Conservation (phyloP, 2,329 filamentous ascomycete species). For the Botryotinia calthae region DNA sequence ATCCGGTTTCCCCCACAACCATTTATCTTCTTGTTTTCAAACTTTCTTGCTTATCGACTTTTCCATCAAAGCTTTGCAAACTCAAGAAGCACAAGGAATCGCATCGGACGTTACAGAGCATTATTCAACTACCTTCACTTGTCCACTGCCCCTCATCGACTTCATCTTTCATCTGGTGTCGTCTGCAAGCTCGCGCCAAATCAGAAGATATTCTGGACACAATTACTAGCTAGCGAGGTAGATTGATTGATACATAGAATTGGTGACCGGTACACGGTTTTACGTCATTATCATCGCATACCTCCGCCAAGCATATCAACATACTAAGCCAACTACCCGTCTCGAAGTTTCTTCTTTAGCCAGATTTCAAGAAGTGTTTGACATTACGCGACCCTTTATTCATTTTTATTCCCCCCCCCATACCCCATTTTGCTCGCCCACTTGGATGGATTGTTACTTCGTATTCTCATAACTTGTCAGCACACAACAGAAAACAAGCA, state of each 20-base stretch:
- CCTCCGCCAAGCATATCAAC: neutral
- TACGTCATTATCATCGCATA: constrained; percentile 12
- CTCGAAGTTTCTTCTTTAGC: neutral
- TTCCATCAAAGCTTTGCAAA: neutral
- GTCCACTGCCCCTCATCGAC: neutral
- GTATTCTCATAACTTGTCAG: neutral
- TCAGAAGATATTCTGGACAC: neutral
- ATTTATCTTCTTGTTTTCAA: neutral
- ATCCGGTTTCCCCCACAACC: constrained; percentile 21
- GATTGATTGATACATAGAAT: neutral
- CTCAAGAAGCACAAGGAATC: neutral
- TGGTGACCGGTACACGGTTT: neutral
- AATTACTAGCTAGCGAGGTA: neutral
- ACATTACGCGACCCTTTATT: neutral
- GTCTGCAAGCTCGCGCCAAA: neutral
- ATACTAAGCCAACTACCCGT: neutral
- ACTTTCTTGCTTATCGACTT: constrained; percentile 9
- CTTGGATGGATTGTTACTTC: neutral
- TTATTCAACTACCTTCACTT: neutral
- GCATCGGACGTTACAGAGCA: neutral
- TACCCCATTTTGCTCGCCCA: neutral
- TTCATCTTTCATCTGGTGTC: neutral
- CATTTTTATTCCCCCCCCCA: neutral
- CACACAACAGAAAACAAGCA: neutral
- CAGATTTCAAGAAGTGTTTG: neutral